These are phyloP conservation scores for Euphrasia arctica DNA, from an alignment of 305 asterid genomes.

Conservation along the genomic window DNA sequence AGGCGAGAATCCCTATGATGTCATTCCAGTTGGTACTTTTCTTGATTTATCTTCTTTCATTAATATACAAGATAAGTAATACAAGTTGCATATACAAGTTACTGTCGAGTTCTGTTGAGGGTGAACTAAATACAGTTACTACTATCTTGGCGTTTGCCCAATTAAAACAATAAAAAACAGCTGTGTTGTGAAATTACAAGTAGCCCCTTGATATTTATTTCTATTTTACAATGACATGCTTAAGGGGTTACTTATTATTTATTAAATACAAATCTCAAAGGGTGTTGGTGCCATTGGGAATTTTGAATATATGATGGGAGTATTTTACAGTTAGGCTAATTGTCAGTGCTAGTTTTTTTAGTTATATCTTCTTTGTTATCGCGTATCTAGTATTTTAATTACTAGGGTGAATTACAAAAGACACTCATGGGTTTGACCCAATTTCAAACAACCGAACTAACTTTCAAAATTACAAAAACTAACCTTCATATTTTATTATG, in stretches of 20 bases:
- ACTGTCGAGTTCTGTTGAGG: constrained; percentile 4
- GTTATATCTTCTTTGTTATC: neutral
- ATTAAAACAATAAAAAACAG: neutral
- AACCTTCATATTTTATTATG: too few relatives aligned
- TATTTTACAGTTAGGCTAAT: neutral
- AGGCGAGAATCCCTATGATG: constrained; percentile 71
- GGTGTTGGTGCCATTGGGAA: neutral
- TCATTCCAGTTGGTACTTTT: constrained; percentile 76
- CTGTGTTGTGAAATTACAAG: neutral
- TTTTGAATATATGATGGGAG: neutral
- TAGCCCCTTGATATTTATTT: neutral
- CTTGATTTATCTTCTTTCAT: constrained; percentile 6
- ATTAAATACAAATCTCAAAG: too few relatives aligned
- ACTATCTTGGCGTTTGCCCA: neutral
- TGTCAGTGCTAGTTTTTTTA: neutral
- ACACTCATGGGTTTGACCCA: too few relatives aligned
- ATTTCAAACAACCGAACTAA: too few relatives aligned
- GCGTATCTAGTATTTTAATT: neutral
- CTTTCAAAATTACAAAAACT: too few relatives aligned
- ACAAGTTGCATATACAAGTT: constrained; percentile 10
- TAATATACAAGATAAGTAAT: neutral
- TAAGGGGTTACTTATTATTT: neutral
- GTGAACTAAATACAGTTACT: neutral
- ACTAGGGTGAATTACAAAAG: too few relatives aligned
- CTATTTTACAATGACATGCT: neutral